Evolutionary conservation across 2,329 filamentous ascomycete species (phyloP).

Genomic region (Rhytidhysteron rufulum): DNA sequence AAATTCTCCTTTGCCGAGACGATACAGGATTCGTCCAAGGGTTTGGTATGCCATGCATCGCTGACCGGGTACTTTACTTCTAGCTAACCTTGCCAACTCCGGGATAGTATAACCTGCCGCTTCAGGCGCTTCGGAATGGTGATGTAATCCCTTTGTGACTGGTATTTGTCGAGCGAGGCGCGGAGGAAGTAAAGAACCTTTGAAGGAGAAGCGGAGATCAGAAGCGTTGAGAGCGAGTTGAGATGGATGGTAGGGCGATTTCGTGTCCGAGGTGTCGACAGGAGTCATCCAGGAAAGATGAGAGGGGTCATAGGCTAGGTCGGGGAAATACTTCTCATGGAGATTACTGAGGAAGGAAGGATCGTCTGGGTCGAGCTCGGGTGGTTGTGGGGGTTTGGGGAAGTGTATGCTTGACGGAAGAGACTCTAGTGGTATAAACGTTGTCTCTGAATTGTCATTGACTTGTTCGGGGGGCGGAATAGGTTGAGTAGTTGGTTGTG

Average conservation of each 20-base stretch:
- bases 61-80: conserved; percentile 81
- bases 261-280: conserved; percentile 56
- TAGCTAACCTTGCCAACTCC: conserved; percentile 75
- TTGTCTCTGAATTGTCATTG: conserved; percentile 6
- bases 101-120: conserved; percentile 90
- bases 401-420: conserved; percentile 49
- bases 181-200: conserved; percentile 75
- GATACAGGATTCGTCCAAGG: conserved; percentile 77
- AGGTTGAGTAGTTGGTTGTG: neutral
- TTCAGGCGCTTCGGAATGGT: conserved; percentile 88
- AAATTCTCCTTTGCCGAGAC: conserved; percentile 71
- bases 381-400: conserved; percentile 52
- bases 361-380: conserved; percentile 78
- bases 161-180: conserved; percentile 70
- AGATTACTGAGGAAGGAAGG: conserved; percentile 79
- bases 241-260: conserved; percentile 77
- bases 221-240: conserved; percentile 68
- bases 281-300: conserved; percentile 89
- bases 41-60: conserved; percentile 90
- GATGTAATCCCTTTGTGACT: conserved; percentile 76
- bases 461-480: neutral
- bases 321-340: conserved; percentile 90
- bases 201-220: conserved; percentile 84
- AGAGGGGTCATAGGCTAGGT: conserved; percentile 77
- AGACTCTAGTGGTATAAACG: conserved; percentile 1